These are phyloP conservation scores for Camptophora hylomeconis DNA, from an alignment of 2,329 filamentous ascomycete genomes.

Conservation along the genomic window DNA sequence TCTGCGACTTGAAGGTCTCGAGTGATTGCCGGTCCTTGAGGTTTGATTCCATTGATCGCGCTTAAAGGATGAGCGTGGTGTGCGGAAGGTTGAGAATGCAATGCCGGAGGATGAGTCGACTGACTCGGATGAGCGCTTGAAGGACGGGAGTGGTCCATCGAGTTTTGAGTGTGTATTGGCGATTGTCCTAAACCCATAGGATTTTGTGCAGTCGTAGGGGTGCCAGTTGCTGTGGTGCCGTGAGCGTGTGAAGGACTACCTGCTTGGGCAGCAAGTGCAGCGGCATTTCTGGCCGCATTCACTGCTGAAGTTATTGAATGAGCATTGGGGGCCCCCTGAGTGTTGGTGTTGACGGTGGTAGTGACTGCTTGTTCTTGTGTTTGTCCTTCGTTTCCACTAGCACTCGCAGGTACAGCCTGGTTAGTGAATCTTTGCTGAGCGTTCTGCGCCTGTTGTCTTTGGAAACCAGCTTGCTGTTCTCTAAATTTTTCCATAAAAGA, in stretches of 20 bases:
- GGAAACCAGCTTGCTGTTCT: constrained; percentile 35
- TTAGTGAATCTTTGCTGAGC: constrained; percentile 17
- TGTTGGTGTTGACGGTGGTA: no score
- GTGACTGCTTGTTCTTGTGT: no score
- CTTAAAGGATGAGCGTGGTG: constrained; percentile 30
- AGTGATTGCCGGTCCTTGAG: constrained; percentile 65
- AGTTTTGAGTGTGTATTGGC: constrained; percentile 6
- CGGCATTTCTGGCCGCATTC: constrained; percentile 15
- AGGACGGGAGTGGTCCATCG: not conserved
- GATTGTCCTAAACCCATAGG: constrained; percentile 31
- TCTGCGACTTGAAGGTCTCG: constrained; percentile 63
- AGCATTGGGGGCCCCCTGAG: no score
- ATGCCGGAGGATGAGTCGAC: constrained; percentile 18
- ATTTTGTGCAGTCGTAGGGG: constrained; percentile 20
- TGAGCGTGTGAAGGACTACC: no score
- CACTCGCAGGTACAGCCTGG: constrained; percentile 10
- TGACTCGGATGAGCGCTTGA: constrained; percentile 19
- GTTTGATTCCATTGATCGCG: constrained; percentile 29
- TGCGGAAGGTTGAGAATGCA: constrained; percentile 19
- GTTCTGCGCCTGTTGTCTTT: constrained; percentile 29
- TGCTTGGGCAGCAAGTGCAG: no score
- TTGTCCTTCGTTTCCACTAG: constrained; percentile 4
- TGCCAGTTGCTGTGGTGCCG: not conserved
- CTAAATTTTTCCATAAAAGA: constrained; percentile 36
- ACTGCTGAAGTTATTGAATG: constrained; percentile 37